A percentile compares a stretch with the other conserved stretches of the same genome.
These are phyloP conservation scores for Haplographium delicatum DNA, from an alignment of 495 filamentous ascomycete species.

Conservation along the genomic window DNA sequence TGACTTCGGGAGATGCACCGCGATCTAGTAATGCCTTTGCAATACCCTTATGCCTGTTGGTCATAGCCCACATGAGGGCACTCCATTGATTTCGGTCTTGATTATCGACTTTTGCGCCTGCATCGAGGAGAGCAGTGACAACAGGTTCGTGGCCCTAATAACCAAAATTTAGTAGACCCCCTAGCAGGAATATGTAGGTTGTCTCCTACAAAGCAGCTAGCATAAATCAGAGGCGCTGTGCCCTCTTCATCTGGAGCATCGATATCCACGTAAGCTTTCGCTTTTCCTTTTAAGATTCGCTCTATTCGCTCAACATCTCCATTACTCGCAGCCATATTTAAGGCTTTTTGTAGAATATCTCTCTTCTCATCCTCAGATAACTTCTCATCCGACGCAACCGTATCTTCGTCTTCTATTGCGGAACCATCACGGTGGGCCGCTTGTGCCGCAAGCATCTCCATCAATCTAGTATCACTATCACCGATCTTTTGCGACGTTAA, in stretches of 20 bases:
- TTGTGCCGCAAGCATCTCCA: slow-evolving; percentile 95
- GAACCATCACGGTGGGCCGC: slow-evolving; percentile 74
- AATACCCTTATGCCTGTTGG: slow-evolving; percentile 93
- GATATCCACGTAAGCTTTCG: slow-evolving; percentile 74
- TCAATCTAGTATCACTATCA: slow-evolving; percentile 80
- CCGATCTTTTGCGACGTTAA: slow-evolving; percentile 53
- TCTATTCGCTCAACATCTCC: slow-evolving; percentile 80
- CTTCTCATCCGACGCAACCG: slow-evolving; percentile 65
- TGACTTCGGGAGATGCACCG: slow-evolving; percentile 91
- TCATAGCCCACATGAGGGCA: slow-evolving; percentile 99
- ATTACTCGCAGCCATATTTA: slow-evolving; percentile 97
- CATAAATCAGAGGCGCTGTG: slow-evolving; percentile 92
- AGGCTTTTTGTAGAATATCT: slow-evolving; percentile 72
- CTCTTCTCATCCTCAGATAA: slow-evolving; percentile 73
- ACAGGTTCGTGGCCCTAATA: slow-evolving; percentile 89
- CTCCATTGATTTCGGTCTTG: slow-evolving; percentile 98
- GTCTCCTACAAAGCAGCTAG: slow-evolving; percentile 91
- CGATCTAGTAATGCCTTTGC: slow-evolving; percentile 87
- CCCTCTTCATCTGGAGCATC: slow-evolving; percentile 93
- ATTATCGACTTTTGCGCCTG: slow-evolving; percentile 85
- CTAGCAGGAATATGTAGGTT: slow-evolving; percentile 7
- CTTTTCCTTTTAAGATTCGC: slow-evolving; percentile 69
- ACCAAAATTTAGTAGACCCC: slow-evolving; percentile 15
- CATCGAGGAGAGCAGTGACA: slow-evolving; percentile 75
- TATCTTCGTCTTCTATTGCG: slow-evolving; percentile 71